A percentile compares a stretch with the other conserved stretches of the same genome.
Evolutionary conservation across 176 grass and related monocot genomes (phyloP).

Genomic region (Bolboschoenus planiculmis): DNA sequence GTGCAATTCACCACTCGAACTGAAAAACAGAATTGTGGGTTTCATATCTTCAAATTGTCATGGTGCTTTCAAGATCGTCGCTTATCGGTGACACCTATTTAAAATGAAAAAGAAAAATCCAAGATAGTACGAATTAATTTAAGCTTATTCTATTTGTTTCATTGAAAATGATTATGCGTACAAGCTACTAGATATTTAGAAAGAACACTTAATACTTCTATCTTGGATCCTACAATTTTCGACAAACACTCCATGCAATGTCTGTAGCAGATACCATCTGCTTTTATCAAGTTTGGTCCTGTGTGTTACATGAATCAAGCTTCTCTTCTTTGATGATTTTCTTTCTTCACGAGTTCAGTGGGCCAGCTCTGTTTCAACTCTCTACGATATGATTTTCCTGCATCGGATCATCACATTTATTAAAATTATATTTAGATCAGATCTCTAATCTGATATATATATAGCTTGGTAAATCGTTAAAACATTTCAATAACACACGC

Average conservation of each 20-base stretch:
- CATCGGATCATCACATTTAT: neutral
- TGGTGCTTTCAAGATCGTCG: neutral
- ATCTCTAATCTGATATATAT: neutral
- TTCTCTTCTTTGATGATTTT: neutral
- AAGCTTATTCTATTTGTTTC: neutral
- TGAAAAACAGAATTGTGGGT: neutral
- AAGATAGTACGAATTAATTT: neutral
- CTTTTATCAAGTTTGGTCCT: neutral
- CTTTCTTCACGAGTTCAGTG: neutral
- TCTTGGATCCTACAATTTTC: neutral
- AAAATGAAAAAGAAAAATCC: neutral
- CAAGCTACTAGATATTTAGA: neutral
- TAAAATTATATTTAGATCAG: neutral
- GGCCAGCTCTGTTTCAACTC: neutral
- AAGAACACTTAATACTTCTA: neutral
- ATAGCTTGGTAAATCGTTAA: neutral
- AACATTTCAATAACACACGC: neutral
- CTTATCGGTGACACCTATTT: neutral
- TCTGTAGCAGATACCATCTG: neutral
- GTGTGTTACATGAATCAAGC: neutral
- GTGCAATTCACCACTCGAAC: neutral
- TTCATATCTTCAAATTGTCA: neutral
- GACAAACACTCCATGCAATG: neutral
- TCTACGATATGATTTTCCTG: conserved; percentile 1
- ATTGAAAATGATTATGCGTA: neutral